phyloP scores from a whole-genome alignment of 345 rosid species.

The Eucalyptus camaldulensis region DNA sequence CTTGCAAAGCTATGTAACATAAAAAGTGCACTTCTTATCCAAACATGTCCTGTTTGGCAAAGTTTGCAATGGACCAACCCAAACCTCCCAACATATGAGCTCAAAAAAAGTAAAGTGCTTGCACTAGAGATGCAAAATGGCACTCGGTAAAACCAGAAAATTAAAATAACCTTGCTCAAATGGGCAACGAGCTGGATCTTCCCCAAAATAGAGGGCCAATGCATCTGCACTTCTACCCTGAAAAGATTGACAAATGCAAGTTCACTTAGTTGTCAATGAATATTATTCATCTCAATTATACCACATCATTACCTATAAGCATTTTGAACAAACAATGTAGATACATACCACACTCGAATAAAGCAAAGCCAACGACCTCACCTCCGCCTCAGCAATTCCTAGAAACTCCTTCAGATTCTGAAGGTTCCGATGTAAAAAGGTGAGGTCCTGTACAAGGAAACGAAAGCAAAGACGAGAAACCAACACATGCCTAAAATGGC shows the following conservation, averaged over 20 bases:
- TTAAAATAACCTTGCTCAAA: constrained; percentile 71
- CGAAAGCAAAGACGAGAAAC: neutral
- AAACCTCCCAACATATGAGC: neutral
- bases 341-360: constrained; percentile 75
- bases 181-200: constrained; percentile 88
- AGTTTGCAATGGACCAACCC: neutral
- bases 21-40: neutral
- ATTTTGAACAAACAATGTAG: neutral
- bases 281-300: neutral
- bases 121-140: neutral
- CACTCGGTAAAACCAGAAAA: neutral
- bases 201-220: constrained; percentile 83
- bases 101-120: neutral
- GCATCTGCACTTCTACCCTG: constrained; percentile 92
- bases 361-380: constrained; percentile 58
- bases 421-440: neutral
- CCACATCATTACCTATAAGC: neutral
- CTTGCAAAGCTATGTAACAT: neutral
- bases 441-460: neutral
- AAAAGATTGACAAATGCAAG: neutral
- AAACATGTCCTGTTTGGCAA: neutral
- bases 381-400: constrained; percentile 72
- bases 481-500: neutral
- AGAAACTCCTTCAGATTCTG: constrained; percentile 77
- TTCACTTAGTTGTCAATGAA: neutral